These are phyloP conservation scores for Fusarium multiceps DNA, from an alignment of 2,329 filamentous ascomycete genomes.

Conservation along the genomic window DNA sequence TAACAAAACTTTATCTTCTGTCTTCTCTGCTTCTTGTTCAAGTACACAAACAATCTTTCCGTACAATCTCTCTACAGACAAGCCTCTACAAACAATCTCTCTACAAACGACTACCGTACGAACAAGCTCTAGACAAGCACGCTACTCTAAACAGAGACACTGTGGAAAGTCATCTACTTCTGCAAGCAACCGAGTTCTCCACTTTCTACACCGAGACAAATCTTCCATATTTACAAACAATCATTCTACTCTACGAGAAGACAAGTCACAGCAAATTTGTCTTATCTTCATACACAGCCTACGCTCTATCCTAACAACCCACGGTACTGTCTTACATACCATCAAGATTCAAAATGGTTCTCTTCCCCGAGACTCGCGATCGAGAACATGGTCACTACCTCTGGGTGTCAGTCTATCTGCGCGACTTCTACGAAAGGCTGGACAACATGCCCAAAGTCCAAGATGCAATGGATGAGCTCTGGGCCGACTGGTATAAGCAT, in stretches of 20 bases:
- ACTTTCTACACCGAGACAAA: background rate
- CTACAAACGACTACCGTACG: background rate
- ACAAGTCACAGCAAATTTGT: background rate
- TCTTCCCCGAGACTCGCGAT: background rate
- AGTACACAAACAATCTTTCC: background rate
- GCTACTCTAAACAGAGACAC: background rate
- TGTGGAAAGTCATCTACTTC: background rate
- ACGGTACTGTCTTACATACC: background rate
- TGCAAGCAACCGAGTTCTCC: background rate
- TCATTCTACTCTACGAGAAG: background rate
- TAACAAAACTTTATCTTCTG: background rate
- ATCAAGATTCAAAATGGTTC: background rate
- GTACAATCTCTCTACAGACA: background rate
- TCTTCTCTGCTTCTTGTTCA: background rate
- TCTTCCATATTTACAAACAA: background rate
- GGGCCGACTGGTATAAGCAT: slow-evolving; percentile 7
- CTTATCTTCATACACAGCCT: background rate
- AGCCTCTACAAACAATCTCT: background rate
- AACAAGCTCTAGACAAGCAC: background rate
- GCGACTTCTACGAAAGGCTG: background rate
- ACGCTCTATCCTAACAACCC: background rate
- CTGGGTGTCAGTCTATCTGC: background rate
- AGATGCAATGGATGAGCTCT: slow-evolving; percentile 12
- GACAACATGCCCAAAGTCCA: background rate
- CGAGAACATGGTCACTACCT: background rate